These are phyloP conservation scores for Mycena vitilis DNA, from an alignment of 768 basidiomycete species.

Conservation along the genomic window DNA sequence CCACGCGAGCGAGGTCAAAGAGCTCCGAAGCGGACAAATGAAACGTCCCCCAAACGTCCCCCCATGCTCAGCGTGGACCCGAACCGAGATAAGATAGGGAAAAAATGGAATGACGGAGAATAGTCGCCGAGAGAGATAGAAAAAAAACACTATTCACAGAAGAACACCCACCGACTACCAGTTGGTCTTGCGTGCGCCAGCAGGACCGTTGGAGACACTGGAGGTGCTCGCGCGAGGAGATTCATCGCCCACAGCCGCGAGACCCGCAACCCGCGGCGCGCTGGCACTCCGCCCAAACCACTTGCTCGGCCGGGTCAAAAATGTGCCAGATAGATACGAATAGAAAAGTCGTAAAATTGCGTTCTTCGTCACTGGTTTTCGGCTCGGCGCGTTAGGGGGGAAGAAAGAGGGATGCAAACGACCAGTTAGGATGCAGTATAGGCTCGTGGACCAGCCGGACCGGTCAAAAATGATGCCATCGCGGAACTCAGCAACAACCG, in stretches of 20 bases:
- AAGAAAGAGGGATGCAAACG: too few species aligned
- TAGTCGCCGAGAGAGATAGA: neutral
- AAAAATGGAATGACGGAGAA: too few species aligned
- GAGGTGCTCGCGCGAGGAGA: conserved; percentile 31
- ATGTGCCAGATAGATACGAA: conserved; percentile 9
- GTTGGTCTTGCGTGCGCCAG: conserved; percentile 66
- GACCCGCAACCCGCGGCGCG: conserved; percentile 11
- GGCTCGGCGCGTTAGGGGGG: too few species aligned
- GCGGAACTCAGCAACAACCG: neutral
- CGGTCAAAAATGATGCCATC: neutral
- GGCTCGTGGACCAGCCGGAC: neutral
- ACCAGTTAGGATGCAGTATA: too few species aligned
- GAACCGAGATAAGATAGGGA: too few species aligned
- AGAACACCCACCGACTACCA: conserved; percentile 60
- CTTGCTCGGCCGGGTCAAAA: conserved; percentile 62
- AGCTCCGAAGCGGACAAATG: too few species aligned
- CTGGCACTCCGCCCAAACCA: conserved; percentile 59
- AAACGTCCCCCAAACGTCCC: too few species aligned
- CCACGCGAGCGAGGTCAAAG: too few species aligned
- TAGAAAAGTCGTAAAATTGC: too few species aligned
- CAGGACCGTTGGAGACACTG: conserved; percentile 33
- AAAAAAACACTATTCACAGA: neutral
- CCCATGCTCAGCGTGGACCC: too few species aligned
- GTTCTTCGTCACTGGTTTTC: too few species aligned
- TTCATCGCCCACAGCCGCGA: neutral